Evolutionary conservation across 1,139 yeast genomes (phyloP).

Genomic region (Kodamaea derodonti): DNA sequence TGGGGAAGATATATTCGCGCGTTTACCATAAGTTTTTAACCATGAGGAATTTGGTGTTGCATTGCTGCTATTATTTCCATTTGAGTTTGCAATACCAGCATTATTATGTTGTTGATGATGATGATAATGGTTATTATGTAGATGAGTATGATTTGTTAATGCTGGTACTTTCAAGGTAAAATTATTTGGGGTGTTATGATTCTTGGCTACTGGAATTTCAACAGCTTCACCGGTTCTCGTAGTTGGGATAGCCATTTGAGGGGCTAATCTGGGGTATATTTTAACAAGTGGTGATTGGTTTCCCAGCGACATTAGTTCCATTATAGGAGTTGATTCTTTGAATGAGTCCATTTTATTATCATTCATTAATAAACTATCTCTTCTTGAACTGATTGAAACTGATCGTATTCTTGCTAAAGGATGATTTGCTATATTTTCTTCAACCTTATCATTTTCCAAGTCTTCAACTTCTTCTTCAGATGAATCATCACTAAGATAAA

Average conservation of each 20-base stretch:
- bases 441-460: constrained; percentile 2
- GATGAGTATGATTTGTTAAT: constrained; percentile 2
- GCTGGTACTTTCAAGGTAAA: neutral
- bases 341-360: constrained; percentile 10
- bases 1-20: constrained; percentile 14
- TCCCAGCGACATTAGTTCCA: constrained; percentile 2
- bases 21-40: constrained; percentile 24
- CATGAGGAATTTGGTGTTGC: constrained; percentile 10
- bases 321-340: constrained; percentile 8
- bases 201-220: constrained; percentile 57
- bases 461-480: constrained; percentile 9
- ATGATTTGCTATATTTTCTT: constrained; percentile 25
- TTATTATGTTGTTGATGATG: neutral
- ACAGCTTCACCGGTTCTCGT: constrained; percentile 76
- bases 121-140: constrained; percentile 4
- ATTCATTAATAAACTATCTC: constrained; percentile 16
- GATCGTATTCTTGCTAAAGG: constrained; percentile 32
- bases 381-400: constrained; percentile 24
- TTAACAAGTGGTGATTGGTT: constrained; percentile 7
- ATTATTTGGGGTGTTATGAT: constrained; percentile 15
- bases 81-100: neutral
- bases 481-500: constrained; percentile 63
- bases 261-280: constrained; percentile 57
- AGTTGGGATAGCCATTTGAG: constrained; percentile 79
- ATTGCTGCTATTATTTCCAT: neutral